Evolutionary conservation across 495 filamentous ascomycete species (phyloP).

Genomic region (Neurospora intermedia): DNA sequence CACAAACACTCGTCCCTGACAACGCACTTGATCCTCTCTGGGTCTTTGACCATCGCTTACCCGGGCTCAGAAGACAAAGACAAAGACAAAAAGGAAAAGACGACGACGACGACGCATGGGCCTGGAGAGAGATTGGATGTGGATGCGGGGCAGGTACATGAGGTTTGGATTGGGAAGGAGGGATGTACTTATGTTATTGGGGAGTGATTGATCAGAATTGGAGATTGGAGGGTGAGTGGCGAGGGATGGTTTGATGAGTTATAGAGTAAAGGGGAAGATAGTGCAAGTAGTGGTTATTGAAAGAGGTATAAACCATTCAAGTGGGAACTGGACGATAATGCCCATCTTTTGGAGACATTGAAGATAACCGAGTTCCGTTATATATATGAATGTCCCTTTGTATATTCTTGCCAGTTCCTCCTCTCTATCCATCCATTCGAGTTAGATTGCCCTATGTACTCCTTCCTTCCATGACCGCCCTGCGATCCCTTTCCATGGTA

Average conservation of each 20-base stretch:
- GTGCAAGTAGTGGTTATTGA: too few relatives aligned
- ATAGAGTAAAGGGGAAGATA: too few relatives aligned
- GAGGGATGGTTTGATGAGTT: too few relatives aligned
- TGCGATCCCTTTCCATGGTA: not conserved
- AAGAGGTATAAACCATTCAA: too few relatives aligned
- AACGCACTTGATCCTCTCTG: constrained; percentile 66
- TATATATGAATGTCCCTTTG: not conserved
- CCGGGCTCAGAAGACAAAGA: constrained; percentile 33
- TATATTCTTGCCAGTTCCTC: not conserved
- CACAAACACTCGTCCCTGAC: constrained; percentile 61
- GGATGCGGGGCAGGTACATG: constrained; percentile 57
- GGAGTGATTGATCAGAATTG: constrained; percentile 33
- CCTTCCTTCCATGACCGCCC: not conserved
- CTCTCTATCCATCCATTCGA: not conserved
- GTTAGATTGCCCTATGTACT: not conserved
- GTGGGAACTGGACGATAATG: too few relatives aligned
- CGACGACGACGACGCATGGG: constrained; percentile 61
- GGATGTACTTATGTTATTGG: constrained; percentile 86
- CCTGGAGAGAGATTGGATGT: constrained; percentile 67
- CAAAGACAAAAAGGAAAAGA: constrained; percentile 40
- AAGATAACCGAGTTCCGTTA: too few relatives aligned
- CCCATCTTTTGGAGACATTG: too few relatives aligned
- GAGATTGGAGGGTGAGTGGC: too few relatives aligned
- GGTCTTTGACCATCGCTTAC: constrained; percentile 62
- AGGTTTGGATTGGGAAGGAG: constrained; percentile 70